Evolutionary conservation across 768 basidiomycete species (phyloP).

Genomic region (Asterophora lycoperdoides): DNA sequence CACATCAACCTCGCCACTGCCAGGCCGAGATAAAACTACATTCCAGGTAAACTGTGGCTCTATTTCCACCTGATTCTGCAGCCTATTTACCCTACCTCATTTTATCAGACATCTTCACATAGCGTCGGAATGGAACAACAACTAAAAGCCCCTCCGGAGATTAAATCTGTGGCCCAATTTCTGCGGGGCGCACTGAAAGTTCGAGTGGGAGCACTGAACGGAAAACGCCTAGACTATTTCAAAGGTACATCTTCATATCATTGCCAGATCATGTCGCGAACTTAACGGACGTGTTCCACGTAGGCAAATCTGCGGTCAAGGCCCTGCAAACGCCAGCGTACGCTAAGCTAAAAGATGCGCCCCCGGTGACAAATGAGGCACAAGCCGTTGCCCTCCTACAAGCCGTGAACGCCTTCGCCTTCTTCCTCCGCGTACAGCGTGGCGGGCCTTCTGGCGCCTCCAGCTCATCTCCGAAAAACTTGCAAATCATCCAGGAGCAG

Average conservation of each 20-base stretch:
- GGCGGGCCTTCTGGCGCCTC: constrained; percentile 61
- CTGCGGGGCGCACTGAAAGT: constrained; percentile 87
- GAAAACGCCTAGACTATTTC: constrained; percentile 96
- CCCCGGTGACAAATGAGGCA: constrained; percentile 65
- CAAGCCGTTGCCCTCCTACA: constrained; percentile 69
- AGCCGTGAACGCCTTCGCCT: constrained; percentile 75
- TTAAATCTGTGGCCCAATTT: constrained; percentile 81
- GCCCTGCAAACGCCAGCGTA: constrained; percentile 92
- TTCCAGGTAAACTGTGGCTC: constrained; percentile 4
- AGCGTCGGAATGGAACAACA: constrained; percentile 58
- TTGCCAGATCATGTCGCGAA: not conserved
- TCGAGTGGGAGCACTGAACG: constrained; percentile 85
- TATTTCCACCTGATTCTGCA: no score
- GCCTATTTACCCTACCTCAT: not conserved
- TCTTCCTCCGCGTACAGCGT: constrained; percentile 89
- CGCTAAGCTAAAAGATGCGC: constrained; percentile 77
- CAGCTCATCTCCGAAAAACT: constrained; percentile 70
- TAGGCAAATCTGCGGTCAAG: constrained; percentile 91
- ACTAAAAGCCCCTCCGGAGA: constrained; percentile 70
- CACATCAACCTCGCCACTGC: not conserved
- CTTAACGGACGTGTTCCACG: not conserved
- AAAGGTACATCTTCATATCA: constrained; percentile 59
- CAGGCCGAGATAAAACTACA: not conserved
- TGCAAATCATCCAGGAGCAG: constrained; percentile 80
- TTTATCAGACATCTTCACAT: not conserved